Base-by-base conservation (phyloP, 192 early-diverging fungal genomes). In the Mortierella hygrophila region DNA sequence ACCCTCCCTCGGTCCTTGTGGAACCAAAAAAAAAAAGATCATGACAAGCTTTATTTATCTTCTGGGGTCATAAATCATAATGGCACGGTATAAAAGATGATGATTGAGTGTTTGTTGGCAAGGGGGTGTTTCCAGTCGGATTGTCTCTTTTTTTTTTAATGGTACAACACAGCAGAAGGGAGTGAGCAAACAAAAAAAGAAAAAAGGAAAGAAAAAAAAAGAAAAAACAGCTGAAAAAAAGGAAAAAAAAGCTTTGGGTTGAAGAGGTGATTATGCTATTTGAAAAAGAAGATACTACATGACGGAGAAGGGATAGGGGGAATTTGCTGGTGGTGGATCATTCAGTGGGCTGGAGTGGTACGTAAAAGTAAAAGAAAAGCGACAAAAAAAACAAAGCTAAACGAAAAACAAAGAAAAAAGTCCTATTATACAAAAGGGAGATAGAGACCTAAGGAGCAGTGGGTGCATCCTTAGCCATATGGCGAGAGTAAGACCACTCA, bases 401-500 rank as follows among this genome's bases (percentile, higher is more conserved):
- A 72, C 13, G 3, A 44, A 68, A 40, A 38, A 35, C 35, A 9
- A 74, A 74, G 37, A 20, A 32, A 9, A 2, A 60, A 6, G 54
- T 60, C 32, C 57, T 68, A 81, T 42, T 21, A 75, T 35, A 76
- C 47, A 82, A 63, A 46, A 32, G 23, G 26, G 52, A 57, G 21
- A 38, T 35, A 18, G 70, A 57, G 57, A 21, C 68, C 32, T 77
- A 80, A 47, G 83, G 75, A 13, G 79, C 83, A 41, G 74, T 49
- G 7, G 83, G 44, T 15, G 69, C 7, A 35, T 79, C 79, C 52
- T 86, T 86, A 40, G 84, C 84, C 84, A 86, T 78, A 41, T 86
- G 84, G 9, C 84, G 84, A 35, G 84, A 86, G 68, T 86, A 86
- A 20, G 78, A 74, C 84, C 84, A 86, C 35, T 77, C 84, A 70